A percentile compares a stretch with the other conserved stretches of the same genome.
These are phyloP conservation scores for Botrytis porri DNA, from an alignment of 2,329 filamentous ascomycete species.

Conservation along the genomic window DNA sequence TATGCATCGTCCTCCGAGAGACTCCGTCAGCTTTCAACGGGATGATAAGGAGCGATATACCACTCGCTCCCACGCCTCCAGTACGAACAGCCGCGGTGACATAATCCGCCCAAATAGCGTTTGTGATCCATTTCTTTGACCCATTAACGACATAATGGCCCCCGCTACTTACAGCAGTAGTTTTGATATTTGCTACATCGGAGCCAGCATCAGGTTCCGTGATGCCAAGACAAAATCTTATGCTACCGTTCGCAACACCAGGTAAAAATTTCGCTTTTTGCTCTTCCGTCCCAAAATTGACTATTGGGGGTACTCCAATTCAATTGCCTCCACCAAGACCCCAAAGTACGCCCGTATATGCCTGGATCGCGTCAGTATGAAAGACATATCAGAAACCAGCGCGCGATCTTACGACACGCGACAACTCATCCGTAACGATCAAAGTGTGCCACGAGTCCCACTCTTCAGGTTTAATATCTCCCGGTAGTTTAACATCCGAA, in stretches of 20 bases:
- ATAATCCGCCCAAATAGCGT: constrained; percentile 57
- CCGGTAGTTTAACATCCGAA: constrained; percentile 43
- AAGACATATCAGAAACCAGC: not conserved
- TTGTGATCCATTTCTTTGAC: constrained; percentile 68
- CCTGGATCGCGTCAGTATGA: constrained; percentile 30
- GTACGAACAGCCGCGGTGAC: constrained; percentile 62
- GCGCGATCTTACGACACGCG: constrained; percentile 42
- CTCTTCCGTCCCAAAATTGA: constrained; percentile 58
- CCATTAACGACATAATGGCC: constrained; percentile 61
- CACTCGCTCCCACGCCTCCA: constrained; percentile 50
- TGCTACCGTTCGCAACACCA: constrained; percentile 55
- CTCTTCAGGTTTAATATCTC: constrained; percentile 46
- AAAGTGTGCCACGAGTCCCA: constrained; percentile 58
- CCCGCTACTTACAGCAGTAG: constrained; percentile 53
- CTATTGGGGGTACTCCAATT: constrained; percentile 62
- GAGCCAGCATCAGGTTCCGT: constrained; percentile 63
- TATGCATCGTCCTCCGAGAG: constrained; percentile 53
- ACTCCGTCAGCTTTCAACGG: constrained; percentile 51
- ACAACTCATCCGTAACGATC: constrained; percentile 54
- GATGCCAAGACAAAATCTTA: constrained; percentile 61
- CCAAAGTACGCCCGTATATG: constrained; percentile 55
- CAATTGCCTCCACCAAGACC: constrained; percentile 57
- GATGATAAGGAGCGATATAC: constrained; percentile 58
- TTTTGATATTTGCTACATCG: constrained; percentile 62
- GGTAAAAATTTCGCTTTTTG: constrained; percentile 60